Evolutionary conservation across 1,139 yeast species (phyloP), one percentile per base, ranked within the genome.

Genomic region (Kodamaea plutei): DNA sequence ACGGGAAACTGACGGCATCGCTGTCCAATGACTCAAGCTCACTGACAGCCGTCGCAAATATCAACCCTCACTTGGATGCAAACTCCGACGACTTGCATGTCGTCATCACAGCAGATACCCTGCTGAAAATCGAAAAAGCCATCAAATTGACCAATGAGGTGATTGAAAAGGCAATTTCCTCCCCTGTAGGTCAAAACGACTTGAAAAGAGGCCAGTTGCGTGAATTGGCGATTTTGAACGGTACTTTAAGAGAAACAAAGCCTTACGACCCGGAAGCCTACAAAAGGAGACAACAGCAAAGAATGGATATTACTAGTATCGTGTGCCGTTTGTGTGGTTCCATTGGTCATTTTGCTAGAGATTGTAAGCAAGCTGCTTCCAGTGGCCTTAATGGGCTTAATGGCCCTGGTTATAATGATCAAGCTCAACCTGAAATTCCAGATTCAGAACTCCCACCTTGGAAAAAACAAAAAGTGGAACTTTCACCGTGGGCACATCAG

Each of bases 161-260:
- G 31, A 78, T 93, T 21, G 79, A 84, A 33, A 84, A 84, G 40
- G 95, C 87, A 2, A 84, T 91, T 2, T 72, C 80, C 14, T 79
- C 95, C 0, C 98, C 98, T 1, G 91, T 82, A 43, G 96, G 95
- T 2, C 94, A 87, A 52, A 91, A 91, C 56, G 95, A 87, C 41
- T 69, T 85, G 55, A 93, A 93, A 52, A 68, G 96, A 35, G 88
- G 84, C 27, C 99, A 93, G 54, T 68, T 93, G 41, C 70, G 96
- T 40, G 96, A 91, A 48, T 68, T 93, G 46, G 99, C 99, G 0
- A 81, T 85, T 10, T 68, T 91, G 37, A 93, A 91, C 61, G 99
- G 99, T 58, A 93, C 98, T 0, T 67, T 88, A 29, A 71, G 97
- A 34, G 95, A 85, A 48, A 67, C 74, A 2, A 84, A 78, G 80